phyloP scores from a whole-genome alignment of 768 basidiomycete genomes.

The Phylloporus sp. region DNA sequence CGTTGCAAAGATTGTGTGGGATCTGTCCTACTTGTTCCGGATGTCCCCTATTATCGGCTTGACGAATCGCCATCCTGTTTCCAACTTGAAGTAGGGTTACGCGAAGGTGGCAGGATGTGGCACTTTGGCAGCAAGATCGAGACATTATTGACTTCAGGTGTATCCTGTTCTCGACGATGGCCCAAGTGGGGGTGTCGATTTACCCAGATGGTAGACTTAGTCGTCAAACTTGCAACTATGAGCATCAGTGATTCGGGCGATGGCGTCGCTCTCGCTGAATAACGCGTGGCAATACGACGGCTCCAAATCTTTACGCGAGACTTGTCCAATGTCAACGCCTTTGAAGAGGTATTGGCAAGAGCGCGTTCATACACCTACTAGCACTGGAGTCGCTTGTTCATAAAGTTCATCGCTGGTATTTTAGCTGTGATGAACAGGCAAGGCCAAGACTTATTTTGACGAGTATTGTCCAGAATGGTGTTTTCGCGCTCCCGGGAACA shows the following conservation, averaged over 20 bases:
- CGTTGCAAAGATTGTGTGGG: conserved; percentile 62
- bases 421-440: conserved; percentile 39
- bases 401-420: not conserved
- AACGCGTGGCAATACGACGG: conserved; percentile 75
- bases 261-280: conserved; percentile 48
- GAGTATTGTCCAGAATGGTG: conserved; percentile 68
- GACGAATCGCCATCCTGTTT: conserved; percentile 68
- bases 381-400: conserved; percentile 1
- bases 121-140: conserved; percentile 85
- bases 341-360: conserved; percentile 63
- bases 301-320: conserved; percentile 58
- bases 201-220: conserved; percentile 41
- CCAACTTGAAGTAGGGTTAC: conserved; percentile 59
- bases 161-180: conserved; percentile 20
- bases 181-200: not conserved
- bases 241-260: conserved; percentile 54
- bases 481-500: conserved; percentile 76
- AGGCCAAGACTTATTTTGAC: conserved; percentile 61
- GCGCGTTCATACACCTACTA: conserved; percentile 30
- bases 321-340: conserved; percentile 65
- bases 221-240: conserved; percentile 60
- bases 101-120: conserved; percentile 66
- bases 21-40: conserved; percentile 28
- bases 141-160: conserved; percentile 70
- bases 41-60: conserved; percentile 66